Evolutionary conservation across 768 basidiomycete species (phyloP), one percentile per base, ranked within the genome.

Genomic region (Tremella fuciformis): DNA sequence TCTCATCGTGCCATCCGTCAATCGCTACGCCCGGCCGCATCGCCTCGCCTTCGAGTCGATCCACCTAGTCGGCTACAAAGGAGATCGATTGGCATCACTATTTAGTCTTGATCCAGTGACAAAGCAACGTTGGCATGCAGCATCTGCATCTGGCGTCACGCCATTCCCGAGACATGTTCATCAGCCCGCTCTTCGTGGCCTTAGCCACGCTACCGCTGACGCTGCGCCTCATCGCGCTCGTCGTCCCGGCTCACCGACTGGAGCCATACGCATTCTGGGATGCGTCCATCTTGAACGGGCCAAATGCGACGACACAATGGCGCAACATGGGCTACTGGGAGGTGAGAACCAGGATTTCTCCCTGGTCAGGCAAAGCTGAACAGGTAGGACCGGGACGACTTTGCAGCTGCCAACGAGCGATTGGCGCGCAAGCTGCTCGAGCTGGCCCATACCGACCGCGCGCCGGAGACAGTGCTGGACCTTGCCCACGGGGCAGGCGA

Each of bases 401-500:
- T 63, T 44, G 56, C 64, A 18, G 52, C 58, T 9, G 71, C 71
- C 3, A 60, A 55, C 3, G 63, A 69, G 16, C 59, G 65, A n/a
- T 53, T 73, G 13, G 71, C 57, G 2, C 18, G 57, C 51, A 64
- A 64, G 39, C 34, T 73, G 50, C 39, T 70, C 1, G 58, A 60
- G 19, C 65, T 70, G 38, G 69, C 66, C 16, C 18, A 62, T 25
- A 65, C 53, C 9, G 55, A 38, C 13, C 54, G 58, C 13, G 37
- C 54, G 0, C 58, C 64, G 0, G 66, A 66, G 3, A 52, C 26
- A 16, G 62, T 73, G 0, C 50, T 73, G 9, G 71, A 73, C 58
- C 65, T 73, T 15, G 71, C 69, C 19, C 71, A 73, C 56, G 71
- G 71, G 8, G 47, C 66, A 19, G 71, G 71, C 7, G 71, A 73